A percentile compares a stretch with the other conserved stretches of the same genome.
These are phyloP conservation scores for Sclerotinia minor DNA, from an alignment of 2,329 filamentous ascomycete species.

Conservation along the genomic window DNA sequence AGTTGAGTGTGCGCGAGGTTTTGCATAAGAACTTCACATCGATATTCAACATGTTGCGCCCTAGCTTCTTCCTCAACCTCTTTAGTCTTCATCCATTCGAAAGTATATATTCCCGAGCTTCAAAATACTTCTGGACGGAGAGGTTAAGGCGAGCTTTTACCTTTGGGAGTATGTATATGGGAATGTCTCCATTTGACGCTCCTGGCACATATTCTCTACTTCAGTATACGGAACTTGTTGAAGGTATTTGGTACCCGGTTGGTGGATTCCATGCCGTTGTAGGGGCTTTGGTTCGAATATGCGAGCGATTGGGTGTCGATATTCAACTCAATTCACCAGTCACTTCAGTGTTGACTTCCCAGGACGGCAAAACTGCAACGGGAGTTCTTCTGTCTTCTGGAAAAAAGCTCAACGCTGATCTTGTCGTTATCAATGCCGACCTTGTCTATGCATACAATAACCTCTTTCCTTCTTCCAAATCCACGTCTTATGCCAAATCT, in stretches of 20 bases:
- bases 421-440: constrained; percentile 72
- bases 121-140: constrained; percentile 69
- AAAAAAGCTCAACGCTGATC: constrained; percentile 60
- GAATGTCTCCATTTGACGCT: constrained; percentile 75
- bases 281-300: constrained; percentile 62
- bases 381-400: constrained; percentile 62
- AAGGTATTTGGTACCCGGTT: constrained; percentile 74
- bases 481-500: constrained; percentile 42
- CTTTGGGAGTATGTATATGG: constrained; percentile 81
- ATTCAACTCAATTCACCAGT: constrained; percentile 63
- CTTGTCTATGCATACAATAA: constrained; percentile 73
- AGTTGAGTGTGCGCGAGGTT: constrained; percentile 65
- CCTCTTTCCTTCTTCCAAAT: constrained; percentile 49
- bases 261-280: constrained; percentile 70
- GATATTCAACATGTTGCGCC: constrained; percentile 56
- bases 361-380: constrained; percentile 53
- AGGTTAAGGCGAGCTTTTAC: constrained; percentile 70
- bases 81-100: constrained; percentile 68
- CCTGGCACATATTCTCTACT: constrained; percentile 72
- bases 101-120: constrained; percentile 65
- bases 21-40: constrained; percentile 67
- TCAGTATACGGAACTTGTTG: constrained; percentile 73
- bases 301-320: constrained; percentile 60
- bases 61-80: constrained; percentile 58
- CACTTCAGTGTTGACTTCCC: constrained; percentile 52